Base-by-base conservation (phyloP, 306 rosid species). In the Begonia loranthoides region DNA sequence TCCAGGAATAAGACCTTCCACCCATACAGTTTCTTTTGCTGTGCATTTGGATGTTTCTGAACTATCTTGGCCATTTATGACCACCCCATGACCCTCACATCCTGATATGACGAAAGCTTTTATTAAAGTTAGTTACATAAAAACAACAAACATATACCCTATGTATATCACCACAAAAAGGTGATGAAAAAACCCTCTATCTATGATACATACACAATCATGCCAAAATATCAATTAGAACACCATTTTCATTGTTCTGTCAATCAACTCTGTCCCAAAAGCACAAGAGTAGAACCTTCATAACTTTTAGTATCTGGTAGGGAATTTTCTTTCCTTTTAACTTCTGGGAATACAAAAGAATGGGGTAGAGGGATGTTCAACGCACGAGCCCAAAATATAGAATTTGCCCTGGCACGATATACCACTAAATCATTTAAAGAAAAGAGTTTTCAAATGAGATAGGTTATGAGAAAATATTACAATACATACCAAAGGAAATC, bases 1-100 rank as follows among this genome's bases (percentile, higher is more conserved):
- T 55, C 86, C 99, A 43, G 99, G 99, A 55, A 86, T 92, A 80
- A 86, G 94, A 71, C 99, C 99, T 79, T 90, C 95, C 61, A 86
- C 99, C 83, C 92, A 90, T 49, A 90, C 75, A 56, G 75, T 78
- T 60, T 72, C 88, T 57, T 61, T 76, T 65, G 71, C 70, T 2
- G 44, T 41, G 21, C 77, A 54, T 40, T 19, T 60, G 60, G 66
- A 57, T 33, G 73, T 50, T 58, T 24, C 72, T 74, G 64, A 75
- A 58, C 59, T 54, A 62, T 61, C 70, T 62, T 65, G 74, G 64
- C 49, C 65, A 56, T 72, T 67, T 28, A 28, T 28, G 46, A 40
- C 56, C 57, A 10, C 48, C 56, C 58, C 52, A 53, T 61, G 51
- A 68, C 62, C 72, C 67, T 78, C 68, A 45, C 62, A 55, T 33